Evolutionary conservation across 2,329 filamentous ascomycete species (phyloP), one percentile per base, ranked within the genome.

Genomic region (Alternaria brassicicola): DNA sequence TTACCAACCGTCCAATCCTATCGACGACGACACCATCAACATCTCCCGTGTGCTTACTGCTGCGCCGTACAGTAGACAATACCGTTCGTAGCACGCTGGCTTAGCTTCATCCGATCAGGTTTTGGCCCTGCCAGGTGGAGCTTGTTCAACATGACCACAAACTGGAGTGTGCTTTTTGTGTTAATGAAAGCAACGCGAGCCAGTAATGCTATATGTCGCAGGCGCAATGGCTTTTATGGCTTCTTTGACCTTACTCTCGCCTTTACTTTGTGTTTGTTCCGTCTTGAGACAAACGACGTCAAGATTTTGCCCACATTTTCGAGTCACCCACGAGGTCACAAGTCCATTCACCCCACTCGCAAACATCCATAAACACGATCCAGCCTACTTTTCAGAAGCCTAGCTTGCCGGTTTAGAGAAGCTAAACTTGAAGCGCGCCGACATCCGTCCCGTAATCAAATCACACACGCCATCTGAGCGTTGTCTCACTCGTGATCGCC

Each of bases 141-240:
- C 35, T 50, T 48, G 49, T 25, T 47, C 28, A 43, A 51, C 31
- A 55, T 64, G 63, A 54, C 35, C 61, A 47, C 61, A 58, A 31
- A 52, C 52, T 58, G 58, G 63, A 62, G 50, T 59, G 63, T 65
- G 63, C 63, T 46, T 42, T 57, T 43, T 42, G 52, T 56, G 55
- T 36, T 51, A 33, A 47, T 60, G 48, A 59, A 33, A 33, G 30
- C 17, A 33, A 31, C 43, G 4, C 7, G 28, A 31, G 42, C 2
- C 43, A 33, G 58, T 25, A 31, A 53, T 55, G 33, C 50, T 61
- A 45, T 54, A 58, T 56, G 52, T 49, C 23, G 17, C 17, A 50
- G 46, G 33, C 30, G 31, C 26, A 21, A 30, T 52, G 13, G 13
- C 13, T 15, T 35, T 50, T 23, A 45, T 10, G 8, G 9, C 0